Base-by-base conservation (phyloP, 495 filamentous ascomycete genomes). In the Penicillium atrosanguineum region DNA sequence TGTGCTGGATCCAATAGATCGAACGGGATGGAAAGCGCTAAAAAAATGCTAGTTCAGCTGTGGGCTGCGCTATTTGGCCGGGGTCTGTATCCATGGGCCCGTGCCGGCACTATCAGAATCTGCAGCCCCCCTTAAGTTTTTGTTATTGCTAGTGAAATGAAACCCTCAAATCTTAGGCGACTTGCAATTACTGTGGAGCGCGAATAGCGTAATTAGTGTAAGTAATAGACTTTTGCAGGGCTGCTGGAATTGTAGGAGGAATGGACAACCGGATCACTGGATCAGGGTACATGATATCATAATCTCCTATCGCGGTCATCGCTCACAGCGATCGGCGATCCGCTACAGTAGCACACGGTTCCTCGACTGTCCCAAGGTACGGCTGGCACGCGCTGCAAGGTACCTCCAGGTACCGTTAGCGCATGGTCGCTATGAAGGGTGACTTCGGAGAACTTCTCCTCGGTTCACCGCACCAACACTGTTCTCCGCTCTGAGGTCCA, bases 51-150 rank as follows among this genome's bases (percentile, higher is more conserved):
- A 62, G 31, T 15, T 34, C 11, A 34, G 12, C 11, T 34, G 58
- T 52, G 58, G 61, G 25, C 28, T 55, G 48, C 55, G 43, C 61
- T 61, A 64, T 64, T 50, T 56, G 55, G 49, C 40, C 44, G 28
- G 47, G 40, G 53, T 57, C 41, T 43, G 37, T 42, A 44, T n/a
- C 57, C 57, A 60, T 60, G 57, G 52, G 44, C 48, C 45, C 7
- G 25, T 42, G 39, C 39, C 37, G 39, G 26, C 26, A 39, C 46
- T 44, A 42, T 50, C 53, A 39, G 23, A 41, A 43, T 43, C 48
- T 38, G 44, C 36, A 31, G 41, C 23, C 23, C 23, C 23, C 23
- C n/a, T n/a, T n/a, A n/a, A n/a, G n/a, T n/a, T n/a, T n/a, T n/a
- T n/a, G n/a, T n/a, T n/a, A n/a, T n/a, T n/a, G n/a, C n/a, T n/a